Evolutionary conservation across 805 yeast species (phyloP).

Genomic region (Metschnikowia orientalis): DNA sequence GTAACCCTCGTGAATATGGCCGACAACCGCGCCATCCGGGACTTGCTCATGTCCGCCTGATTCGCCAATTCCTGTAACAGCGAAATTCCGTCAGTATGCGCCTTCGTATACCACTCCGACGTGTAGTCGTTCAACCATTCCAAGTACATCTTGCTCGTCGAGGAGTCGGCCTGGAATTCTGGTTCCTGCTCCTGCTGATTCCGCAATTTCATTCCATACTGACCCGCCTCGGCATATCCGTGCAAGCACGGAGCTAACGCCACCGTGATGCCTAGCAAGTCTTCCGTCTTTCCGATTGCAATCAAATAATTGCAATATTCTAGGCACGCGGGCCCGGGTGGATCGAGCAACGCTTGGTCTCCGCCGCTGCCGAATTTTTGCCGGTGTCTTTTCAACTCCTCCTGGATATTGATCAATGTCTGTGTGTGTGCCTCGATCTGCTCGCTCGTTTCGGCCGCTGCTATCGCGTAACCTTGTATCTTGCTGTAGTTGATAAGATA

Average conservation of each 20-base stretch:
- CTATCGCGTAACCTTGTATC: slow-evolving; percentile 59
- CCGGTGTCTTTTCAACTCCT: slow-evolving; percentile 55
- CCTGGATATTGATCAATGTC: slow-evolving; percentile 47
- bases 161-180: slow-evolving; percentile 11
- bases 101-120: slow-evolving; percentile 53
- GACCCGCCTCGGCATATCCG: slow-evolving; percentile 63
- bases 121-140: slow-evolving; percentile 64
- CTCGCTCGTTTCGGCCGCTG: slow-evolving; percentile 53
- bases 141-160: slow-evolving; percentile 32
- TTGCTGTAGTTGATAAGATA: slow-evolving; percentile 67
- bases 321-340: slow-evolving; percentile 53
- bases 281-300: slow-evolving; percentile 47
- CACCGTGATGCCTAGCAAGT: slow-evolving; percentile 61
- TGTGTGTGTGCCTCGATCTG: slow-evolving; percentile 48
- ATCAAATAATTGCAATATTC: slow-evolving; percentile 59
- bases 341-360: slow-evolving; percentile 36
- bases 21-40: slow-evolving; percentile 48
- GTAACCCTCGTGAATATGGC: slow-evolving; percentile 59
- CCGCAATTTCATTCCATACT: slow-evolving; percentile 24
- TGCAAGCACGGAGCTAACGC: slow-evolving; percentile 73
- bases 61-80: slow-evolving; percentile 42
- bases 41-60: slow-evolving; percentile 28
- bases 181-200: slow-evolving; percentile 19
- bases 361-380: slow-evolving; percentile 43
- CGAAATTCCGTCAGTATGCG: slow-evolving; percentile 47